These are phyloP conservation scores for Pyronema omphalodes DNA, from an alignment of 495 filamentous ascomycete genomes.

Conservation along the genomic window DNA sequence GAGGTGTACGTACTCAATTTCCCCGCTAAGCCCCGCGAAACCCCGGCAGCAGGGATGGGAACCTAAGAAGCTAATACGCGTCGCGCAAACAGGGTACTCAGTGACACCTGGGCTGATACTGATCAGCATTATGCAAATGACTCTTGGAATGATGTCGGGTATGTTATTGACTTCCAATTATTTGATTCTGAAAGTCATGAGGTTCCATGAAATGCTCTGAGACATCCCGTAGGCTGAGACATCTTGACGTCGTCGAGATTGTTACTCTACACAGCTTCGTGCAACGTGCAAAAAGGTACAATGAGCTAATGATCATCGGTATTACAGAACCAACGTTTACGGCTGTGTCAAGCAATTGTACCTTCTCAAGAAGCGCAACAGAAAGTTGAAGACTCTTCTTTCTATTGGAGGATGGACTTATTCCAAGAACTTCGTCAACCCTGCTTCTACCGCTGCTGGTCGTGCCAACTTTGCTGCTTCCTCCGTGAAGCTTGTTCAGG, in stretches of 20 bases:
- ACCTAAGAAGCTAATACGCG: constrained; percentile 1
- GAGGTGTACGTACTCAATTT: constrained; percentile 42
- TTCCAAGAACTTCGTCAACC: constrained; percentile 61
- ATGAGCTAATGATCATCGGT: not conserved
- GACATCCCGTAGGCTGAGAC: not conserved
- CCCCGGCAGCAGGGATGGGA: not conserved
- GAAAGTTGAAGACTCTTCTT: constrained; percentile 76
- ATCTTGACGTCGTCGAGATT: not conserved
- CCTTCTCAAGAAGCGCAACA: constrained; percentile 71
- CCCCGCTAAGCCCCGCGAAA: not conserved
- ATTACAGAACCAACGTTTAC: constrained; percentile 53
- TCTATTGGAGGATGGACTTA: constrained; percentile 97
- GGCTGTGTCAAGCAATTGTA: constrained; percentile 88
- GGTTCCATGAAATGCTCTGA: too few relatives aligned
- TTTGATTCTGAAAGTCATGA: too few relatives aligned
- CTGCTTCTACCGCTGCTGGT: constrained; percentile 45
- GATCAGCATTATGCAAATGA: constrained; percentile 77
- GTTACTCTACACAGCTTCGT: not conserved
- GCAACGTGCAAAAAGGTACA: not conserved
- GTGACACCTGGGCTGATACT: constrained; percentile 21
- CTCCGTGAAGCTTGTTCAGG: constrained; percentile 37
- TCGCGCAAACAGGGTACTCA: constrained; percentile 15
- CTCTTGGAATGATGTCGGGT: constrained; percentile 44
- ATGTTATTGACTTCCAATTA: not conserved
- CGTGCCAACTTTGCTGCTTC: constrained; percentile 48